These are phyloP conservation scores for Nelumbo lutea DNA, from an alignment of 164 flowering plant species.

Conservation along the genomic window DNA sequence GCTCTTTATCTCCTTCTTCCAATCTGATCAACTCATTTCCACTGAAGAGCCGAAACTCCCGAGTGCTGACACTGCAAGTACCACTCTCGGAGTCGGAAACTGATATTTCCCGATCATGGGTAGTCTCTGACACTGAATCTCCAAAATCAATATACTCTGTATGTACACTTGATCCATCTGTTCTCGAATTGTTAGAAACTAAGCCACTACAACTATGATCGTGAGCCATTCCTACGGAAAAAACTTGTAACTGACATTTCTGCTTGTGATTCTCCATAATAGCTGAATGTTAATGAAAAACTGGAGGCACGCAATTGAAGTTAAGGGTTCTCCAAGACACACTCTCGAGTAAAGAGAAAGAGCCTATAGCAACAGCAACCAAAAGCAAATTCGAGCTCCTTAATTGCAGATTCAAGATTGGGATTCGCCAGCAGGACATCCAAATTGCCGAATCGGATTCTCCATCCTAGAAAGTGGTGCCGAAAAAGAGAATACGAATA, in stretches of 20 bases:
- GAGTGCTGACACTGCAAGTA: not conserved
- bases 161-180: not conserved
- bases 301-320: not conserved
- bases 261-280: not conserved
- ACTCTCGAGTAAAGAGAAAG: not conserved
- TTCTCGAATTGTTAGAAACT: not conserved
- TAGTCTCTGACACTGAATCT: not conserved
- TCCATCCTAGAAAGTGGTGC: not conserved
- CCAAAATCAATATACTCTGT: not conserved
- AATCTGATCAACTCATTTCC: slow-evolving; percentile 10
- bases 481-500: too few relatives aligned
- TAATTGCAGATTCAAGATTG: too few relatives aligned
- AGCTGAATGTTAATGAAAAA: not conserved
- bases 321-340: not conserved
- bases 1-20: slow-evolving; percentile 9
- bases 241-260: not conserved
- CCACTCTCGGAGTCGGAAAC: slow-evolving; percentile 17
- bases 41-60: not conserved
- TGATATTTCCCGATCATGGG: not conserved
- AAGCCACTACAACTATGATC: not conserved
- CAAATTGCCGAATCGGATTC: not conserved
- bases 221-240: not conserved
- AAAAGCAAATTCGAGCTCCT: not conserved
- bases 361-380: not conserved
- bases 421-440: too few relatives aligned